These are phyloP conservation scores for Stemphylium beticola DNA, from an alignment of 2,329 filamentous ascomycete genomes.

Conservation along the genomic window DNA sequence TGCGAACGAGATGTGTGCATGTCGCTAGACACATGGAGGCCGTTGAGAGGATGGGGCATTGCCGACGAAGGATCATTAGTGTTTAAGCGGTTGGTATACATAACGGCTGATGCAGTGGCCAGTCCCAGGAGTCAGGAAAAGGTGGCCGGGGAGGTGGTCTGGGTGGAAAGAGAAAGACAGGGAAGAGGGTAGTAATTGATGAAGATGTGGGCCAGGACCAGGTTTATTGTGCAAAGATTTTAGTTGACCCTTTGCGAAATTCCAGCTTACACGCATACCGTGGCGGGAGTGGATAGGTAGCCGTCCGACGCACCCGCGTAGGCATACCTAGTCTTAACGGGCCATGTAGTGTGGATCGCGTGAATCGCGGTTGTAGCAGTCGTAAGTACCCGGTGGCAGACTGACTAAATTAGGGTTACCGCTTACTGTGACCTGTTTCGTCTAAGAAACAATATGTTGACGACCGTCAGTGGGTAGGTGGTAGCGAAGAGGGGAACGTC, in stretches of 20 bases:
- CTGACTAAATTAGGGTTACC: constrained; percentile 9
- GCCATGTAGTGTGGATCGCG: constrained; percentile 6
- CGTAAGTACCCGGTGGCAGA: constrained; percentile 5
- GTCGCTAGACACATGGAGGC: constrained; percentile 8
- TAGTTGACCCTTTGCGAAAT: constrained; percentile 5
- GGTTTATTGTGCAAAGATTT: not conserved
- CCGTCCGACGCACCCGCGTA: constrained; percentile 16
- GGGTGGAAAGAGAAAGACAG: constrained; percentile 12
- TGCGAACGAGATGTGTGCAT: constrained; percentile 13
- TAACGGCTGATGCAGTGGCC: constrained; percentile 8
- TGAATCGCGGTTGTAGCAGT: constrained; percentile 6
- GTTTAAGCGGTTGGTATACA: constrained; percentile 13
- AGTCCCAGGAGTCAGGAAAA: constrained; percentile 10
- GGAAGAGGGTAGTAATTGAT: constrained; percentile 1
- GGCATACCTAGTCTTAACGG: constrained; percentile 18
- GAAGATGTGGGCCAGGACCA: constrained; percentile 6
- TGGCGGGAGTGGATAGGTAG: constrained; percentile 13
- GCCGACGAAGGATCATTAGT: constrained; percentile 20
- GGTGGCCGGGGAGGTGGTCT: constrained; percentile 10
- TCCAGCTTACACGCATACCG: constrained; percentile 19
- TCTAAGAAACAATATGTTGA: constrained; percentile 19
- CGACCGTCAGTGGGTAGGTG: constrained; percentile 12
- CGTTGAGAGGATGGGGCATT: constrained; percentile 6
- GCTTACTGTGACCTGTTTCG: constrained; percentile 17
- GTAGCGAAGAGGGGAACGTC: constrained; percentile 22